A percentile compares a stretch with the other conserved stretches of the same genome.
phyloP scores from a whole-genome alignment of 2,329 filamentous ascomycete species.

The Teratosphaeria zuluensis region DNA sequence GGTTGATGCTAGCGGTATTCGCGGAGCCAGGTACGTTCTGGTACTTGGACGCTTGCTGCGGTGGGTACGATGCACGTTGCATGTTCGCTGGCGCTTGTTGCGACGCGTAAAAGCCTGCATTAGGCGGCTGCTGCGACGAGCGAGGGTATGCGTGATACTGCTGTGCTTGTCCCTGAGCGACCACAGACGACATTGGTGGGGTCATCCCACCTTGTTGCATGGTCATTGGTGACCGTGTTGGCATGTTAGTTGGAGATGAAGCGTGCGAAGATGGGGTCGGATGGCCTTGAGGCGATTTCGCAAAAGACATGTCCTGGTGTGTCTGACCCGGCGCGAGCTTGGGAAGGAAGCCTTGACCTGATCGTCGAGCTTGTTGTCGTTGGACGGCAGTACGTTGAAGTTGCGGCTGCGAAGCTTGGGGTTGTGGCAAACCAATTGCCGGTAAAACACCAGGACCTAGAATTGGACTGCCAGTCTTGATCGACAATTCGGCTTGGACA shows the following conservation, averaged over 20 bases:
- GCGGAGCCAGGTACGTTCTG: conserved; percentile 17
- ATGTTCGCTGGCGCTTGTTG: conserved; percentile 26
- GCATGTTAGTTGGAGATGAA: conserved; percentile 52
- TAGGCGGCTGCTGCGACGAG: conserved; percentile 33
- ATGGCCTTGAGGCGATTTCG: conserved; percentile 63
- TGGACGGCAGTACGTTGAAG: conserved; percentile 75
- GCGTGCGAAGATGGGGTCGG: conserved; percentile 74
- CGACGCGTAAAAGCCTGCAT: conserved; percentile 33
- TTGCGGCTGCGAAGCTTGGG: conserved; percentile 34
- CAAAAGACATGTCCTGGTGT: conserved; percentile 32
- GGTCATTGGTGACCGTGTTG: conserved; percentile 52
- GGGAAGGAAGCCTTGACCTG: conserved; percentile 23
- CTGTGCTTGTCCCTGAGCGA: conserved; percentile 41
- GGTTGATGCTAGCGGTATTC: conserved; percentile 5
- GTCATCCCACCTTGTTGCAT: conserved; percentile 51
- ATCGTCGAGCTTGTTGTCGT: conserved; percentile 46
- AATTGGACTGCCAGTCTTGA: conserved; percentile 82
- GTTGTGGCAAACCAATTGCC: conserved; percentile 55
- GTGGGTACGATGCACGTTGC: conserved; percentile 15
- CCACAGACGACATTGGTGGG: conserved; percentile 49
- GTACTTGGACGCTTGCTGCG: conserved; percentile 13
- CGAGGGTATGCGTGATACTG: conserved; percentile 31
- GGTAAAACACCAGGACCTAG: conserved; percentile 53
- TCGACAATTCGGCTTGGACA: conserved; percentile 87
- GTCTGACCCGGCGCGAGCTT: conserved; percentile 30